A percentile compares a stretch with the other conserved stretches of the same genome.
Conservation (phyloP, 495 filamentous ascomycete species). For the Aspergillus biplanus region DNA sequence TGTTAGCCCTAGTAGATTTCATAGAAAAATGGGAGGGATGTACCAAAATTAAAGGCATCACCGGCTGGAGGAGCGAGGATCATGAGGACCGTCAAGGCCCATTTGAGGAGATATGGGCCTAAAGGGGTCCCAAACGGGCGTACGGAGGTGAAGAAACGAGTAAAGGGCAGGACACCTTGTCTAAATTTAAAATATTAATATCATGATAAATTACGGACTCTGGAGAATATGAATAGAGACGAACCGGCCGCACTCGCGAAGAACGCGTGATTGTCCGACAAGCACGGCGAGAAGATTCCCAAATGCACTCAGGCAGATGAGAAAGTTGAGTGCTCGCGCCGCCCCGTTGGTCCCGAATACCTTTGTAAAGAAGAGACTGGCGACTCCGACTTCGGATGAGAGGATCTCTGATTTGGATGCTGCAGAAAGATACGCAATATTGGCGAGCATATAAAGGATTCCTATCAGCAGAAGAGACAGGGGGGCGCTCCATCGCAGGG, state of each 20-base stretch:
- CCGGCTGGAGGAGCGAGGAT: constrained; percentile 68
- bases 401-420: constrained; percentile 58
- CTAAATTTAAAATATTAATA: constrained; percentile 29
- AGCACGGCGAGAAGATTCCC: constrained; percentile 65
- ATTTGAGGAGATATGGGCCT: constrained; percentile 62
- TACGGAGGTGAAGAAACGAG: constrained; percentile 65
- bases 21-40: too few relatives aligned
- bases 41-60: constrained; percentile 67
- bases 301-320: constrained; percentile 65
- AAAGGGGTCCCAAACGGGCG: constrained; percentile 65
- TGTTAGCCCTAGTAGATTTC: too few relatives aligned
- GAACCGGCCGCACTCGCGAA: constrained; percentile 61
- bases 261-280: constrained; percentile 59
- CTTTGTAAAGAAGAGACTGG: constrained; percentile 61
- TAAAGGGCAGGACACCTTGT: constrained; percentile 67
- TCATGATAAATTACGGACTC: neutral
- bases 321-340: constrained; percentile 58
- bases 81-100: constrained; percentile 62
- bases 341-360: constrained; percentile 60
- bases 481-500: constrained; percentile 53
- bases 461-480: constrained; percentile 54
- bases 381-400: constrained; percentile 56
- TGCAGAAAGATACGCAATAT: constrained; percentile 64
- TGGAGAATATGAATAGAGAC: neutral
- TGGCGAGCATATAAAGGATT: constrained; percentile 62